phyloP scores from a whole-genome alignment of 169 alveolate genomes.

The Plasmodium sp. region DNA sequence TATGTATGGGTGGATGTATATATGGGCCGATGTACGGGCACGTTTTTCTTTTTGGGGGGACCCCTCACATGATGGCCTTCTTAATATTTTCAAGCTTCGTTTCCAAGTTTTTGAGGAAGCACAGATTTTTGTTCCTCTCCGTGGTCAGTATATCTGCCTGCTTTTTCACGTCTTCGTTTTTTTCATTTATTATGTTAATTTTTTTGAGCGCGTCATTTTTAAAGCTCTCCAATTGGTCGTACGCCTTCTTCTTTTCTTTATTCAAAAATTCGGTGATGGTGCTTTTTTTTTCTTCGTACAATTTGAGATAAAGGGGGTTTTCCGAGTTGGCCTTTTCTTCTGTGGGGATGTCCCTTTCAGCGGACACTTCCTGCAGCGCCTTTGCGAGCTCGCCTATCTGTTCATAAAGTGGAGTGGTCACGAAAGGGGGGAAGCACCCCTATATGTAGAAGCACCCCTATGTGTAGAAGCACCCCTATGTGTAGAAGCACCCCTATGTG shows the following conservation, averaged over 20 bases:
- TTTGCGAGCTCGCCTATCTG: slow-evolving; percentile 34
- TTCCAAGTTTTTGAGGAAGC: slow-evolving; percentile 41
- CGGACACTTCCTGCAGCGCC: not conserved
- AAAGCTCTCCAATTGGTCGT: slow-evolving; percentile 11
- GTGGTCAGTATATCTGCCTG: slow-evolving; percentile 23
- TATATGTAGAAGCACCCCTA: not conserved
- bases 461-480: no score
- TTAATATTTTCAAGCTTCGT: slow-evolving; percentile 25
- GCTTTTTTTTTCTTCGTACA: slow-evolving; percentile 28
- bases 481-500: not conserved
- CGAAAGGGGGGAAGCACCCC: not conserved
- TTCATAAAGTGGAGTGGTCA: not conserved
- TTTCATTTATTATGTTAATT: slow-evolving; percentile 48
- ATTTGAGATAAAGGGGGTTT: not conserved
- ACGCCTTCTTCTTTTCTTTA: slow-evolving; percentile 21
- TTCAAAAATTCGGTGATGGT: slow-evolving; percentile 12
- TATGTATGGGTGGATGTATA: not conserved
- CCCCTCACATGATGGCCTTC: slow-evolving; percentile 8
- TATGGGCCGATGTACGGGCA: not conserved
- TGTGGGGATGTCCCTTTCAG: not conserved
- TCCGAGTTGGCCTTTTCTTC: not conserved
- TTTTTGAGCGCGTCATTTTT: slow-evolving; percentile 18
- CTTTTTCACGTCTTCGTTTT: slow-evolving; percentile 49
- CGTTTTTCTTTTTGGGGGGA: not conserved
- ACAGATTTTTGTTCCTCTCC: slow-evolving; percentile 30